Evolutionary conservation across 495 filamentous ascomycete species (phyloP), one percentile per base, ranked within the genome.

Genomic region (Astrothelium subdiscretum): DNA sequence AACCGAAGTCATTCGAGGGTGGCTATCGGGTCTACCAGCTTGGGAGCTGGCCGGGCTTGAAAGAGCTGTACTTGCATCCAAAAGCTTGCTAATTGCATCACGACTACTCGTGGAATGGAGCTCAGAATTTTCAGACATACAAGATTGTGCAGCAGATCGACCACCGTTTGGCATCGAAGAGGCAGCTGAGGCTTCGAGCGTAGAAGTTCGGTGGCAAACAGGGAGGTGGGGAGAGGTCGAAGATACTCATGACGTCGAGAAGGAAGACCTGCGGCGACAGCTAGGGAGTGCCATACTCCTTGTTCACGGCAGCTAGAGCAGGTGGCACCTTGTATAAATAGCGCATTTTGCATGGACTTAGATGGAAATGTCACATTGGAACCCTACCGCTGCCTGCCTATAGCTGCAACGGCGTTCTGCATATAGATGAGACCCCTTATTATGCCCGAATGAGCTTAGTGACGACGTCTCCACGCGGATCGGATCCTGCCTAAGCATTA

Each of bases 201-300:
- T 94, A 24, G 94, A 98, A 78, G 90, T 96, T 20, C 79, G 80
- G 65, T 97, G 89, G 87, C 94, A 98, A 81, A 95, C 87, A 4
- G 77, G 83, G 18, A 81, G 85, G 76, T 97, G 94, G 91, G 94
- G 94, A 1, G 91, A 95, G 77, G 94, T 98, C 2, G 95, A 98
- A 74, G 94, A 98, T 76, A 95, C 91, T 43, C 95, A 98, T 75
- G 94, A 98, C 83, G 94, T 98, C 2, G 86, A 96, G 68, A 90
- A 85, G 73, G 94, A 95, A 75, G 94, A 98, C 76, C 44, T 97
- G 67, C 82, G 81, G 73, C 81, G 94, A 66, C 94, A 96, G 77
- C 73, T 98, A 63, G 94, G 92, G 22, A 92, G 89, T 73, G 87
- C 89, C 40, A 78, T 96, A 26, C 67, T 96, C 63, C 73, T 95